Evolutionary conservation across 164 flowering plant species (phyloP).

Genomic region (Chimonanthus praecox): DNA sequence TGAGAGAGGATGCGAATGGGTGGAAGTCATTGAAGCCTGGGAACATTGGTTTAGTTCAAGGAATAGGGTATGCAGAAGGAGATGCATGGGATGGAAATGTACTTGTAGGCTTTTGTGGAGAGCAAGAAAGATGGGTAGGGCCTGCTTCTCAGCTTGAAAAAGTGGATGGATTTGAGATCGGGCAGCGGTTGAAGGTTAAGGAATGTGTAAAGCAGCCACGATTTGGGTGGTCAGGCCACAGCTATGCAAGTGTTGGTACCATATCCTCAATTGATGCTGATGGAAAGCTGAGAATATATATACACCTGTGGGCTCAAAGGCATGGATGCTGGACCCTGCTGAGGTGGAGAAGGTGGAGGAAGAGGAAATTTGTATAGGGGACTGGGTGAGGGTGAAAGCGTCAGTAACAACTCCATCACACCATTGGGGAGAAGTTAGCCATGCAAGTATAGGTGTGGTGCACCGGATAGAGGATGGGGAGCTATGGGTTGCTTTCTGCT

Average conservation of each 20-base stretch:
- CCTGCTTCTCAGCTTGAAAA: conserved; percentile 48
- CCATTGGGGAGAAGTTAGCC: conserved; percentile 94
- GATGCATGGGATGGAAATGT: conserved; percentile 73
- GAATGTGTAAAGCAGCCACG: conserved; percentile 73
- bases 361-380: conserved; percentile 60
- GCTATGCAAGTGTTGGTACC: conserved; percentile 65
- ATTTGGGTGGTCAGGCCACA: conserved; percentile 96
- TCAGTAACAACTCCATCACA: conserved; percentile 61
- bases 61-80: conserved; percentile 53
- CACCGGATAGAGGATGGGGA: conserved; percentile 78
- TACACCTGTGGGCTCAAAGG: conserved; percentile 76
- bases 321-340: conserved; percentile 92
- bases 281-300: conserved; percentile 81
- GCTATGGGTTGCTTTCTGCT: conserved; percentile 89
- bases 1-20: conserved; percentile 35
- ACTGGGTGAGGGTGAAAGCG: conserved; percentile 77
- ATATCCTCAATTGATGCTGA: conserved; percentile 86
- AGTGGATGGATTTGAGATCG: conserved; percentile 45
- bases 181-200: conserved; percentile 69
- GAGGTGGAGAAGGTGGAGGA: conserved; percentile 82
- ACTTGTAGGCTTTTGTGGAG: conserved; percentile 80
- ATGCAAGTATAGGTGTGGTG: conserved; percentile 80
- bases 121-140: conserved; percentile 90
- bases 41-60: conserved; percentile 85
- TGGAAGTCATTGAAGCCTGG: conserved; percentile 88